These are phyloP conservation scores for Botrytis squamosa DNA, from an alignment of 2,329 filamentous ascomycete genomes.

Conservation along the genomic window DNA sequence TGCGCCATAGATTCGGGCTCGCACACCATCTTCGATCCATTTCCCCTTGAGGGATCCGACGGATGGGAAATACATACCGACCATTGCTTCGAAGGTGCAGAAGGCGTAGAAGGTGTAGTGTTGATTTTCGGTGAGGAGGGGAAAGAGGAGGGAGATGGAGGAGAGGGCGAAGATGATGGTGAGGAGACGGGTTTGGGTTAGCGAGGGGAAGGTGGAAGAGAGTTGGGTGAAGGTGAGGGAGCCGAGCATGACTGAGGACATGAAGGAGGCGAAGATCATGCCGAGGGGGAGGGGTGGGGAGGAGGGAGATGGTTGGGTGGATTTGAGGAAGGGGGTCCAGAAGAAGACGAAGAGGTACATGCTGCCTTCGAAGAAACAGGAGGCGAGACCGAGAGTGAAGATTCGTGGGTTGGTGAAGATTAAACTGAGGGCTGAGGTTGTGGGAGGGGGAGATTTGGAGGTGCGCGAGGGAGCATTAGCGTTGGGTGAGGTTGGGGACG, in stretches of 20 bases:
- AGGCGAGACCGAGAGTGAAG: conserved; percentile 50
- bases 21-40: conserved; percentile 53
- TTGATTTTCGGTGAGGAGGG: conserved; percentile 46
- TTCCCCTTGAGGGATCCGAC: conserved; percentile 55
- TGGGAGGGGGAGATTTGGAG: neutral
- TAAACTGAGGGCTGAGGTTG: conserved; percentile 25
- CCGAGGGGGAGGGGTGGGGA: conserved; percentile 50
- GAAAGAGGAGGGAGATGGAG: conserved; percentile 43
- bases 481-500: neutral
- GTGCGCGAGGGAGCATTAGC: neutral
- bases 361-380: conserved; percentile 59
- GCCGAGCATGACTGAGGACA: conserved; percentile 60
- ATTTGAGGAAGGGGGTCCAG: conserved; percentile 56
- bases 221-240: conserved; percentile 52
- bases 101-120: conserved; percentile 53
- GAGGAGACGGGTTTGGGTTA: conserved; percentile 39
- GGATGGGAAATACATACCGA: conserved; percentile 58
- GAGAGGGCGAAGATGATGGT: conserved; percentile 44
- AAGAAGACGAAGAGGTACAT: conserved; percentile 65
- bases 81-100: conserved; percentile 55
- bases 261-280: conserved; percentile 56
- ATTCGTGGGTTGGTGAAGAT: conserved; percentile 47
- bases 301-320: conserved; percentile 41
- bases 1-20: conserved; percentile 56
- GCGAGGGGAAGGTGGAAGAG: conserved; percentile 26